phyloP scores from a whole-genome alignment of 2,329 filamentous ascomycete genomes.

The Microdochium nivale region DNA sequence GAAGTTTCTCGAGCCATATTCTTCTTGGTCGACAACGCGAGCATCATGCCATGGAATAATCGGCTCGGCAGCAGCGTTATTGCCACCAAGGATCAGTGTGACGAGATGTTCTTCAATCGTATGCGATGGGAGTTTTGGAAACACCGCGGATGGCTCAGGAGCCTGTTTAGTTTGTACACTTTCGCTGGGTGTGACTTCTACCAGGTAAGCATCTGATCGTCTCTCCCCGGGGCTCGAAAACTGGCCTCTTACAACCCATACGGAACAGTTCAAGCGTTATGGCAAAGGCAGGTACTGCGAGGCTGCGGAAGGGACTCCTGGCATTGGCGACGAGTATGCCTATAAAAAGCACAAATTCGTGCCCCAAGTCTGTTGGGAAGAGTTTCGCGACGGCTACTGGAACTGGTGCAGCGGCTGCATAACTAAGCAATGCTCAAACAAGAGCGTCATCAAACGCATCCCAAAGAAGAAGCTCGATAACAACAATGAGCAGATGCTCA shows the following conservation, averaged over 20 bases:
- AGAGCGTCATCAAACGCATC: background rate
- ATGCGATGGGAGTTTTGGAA: background rate
- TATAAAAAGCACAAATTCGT: background rate
- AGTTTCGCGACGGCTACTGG: background rate
- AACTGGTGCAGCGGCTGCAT: background rate
- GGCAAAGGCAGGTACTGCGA: background rate
- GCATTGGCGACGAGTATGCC: background rate
- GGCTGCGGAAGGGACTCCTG: background rate
- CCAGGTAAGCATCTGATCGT: background rate
- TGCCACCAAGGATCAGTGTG: background rate
- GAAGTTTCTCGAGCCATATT: background rate
- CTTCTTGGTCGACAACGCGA: background rate
- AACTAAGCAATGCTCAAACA: background rate
- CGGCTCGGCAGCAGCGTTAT: background rate
- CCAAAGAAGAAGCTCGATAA: background rate
- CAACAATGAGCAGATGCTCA: background rate
- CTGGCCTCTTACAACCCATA: no score
- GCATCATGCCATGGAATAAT: background rate
- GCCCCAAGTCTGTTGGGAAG: background rate
- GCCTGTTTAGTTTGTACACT: background rate
- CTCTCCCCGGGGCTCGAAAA: background rate
- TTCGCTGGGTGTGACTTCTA: background rate
- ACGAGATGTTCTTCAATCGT: background rate
- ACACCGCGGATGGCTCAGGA: background rate
- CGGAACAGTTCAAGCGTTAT: background rate